Conservation (phyloP, 108 stramenopile species). For the Mediolabrus comicus region DNA sequence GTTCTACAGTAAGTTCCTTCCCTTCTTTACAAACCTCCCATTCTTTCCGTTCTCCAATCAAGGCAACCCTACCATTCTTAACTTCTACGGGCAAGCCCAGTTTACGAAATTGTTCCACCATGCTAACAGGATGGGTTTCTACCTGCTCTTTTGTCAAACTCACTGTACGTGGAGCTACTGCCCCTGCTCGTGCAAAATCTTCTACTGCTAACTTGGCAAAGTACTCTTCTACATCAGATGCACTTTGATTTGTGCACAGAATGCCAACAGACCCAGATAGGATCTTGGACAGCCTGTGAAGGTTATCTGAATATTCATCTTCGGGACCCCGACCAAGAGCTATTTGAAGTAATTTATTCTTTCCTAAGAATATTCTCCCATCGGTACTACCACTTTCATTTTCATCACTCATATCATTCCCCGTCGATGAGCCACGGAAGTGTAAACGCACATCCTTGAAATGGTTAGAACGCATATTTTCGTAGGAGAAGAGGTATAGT, state of each 20-base stretch:
- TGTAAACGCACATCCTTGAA: slow-evolving; percentile 92
- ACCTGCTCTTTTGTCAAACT: slow-evolving; percentile 70
- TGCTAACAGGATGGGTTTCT: slow-evolving; percentile 82
- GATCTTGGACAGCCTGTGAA: slow-evolving; percentile 80
- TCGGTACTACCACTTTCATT: slow-evolving; percentile 11
- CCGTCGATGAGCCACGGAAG: slow-evolving; percentile 66
- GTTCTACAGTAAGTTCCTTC: slow-evolving; percentile 79
- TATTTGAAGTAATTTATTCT: slow-evolving; percentile 94
- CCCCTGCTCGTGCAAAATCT: slow-evolving; percentile 91
- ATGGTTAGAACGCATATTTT: slow-evolving; percentile 94
- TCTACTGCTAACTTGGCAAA: slow-evolving; percentile 79
- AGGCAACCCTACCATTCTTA: slow-evolving; percentile 80
- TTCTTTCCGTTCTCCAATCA: slow-evolving; percentile 74
- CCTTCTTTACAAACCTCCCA: slow-evolving; percentile 88
- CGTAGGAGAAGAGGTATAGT: slow-evolving; percentile 91
- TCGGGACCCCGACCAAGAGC: slow-evolving; percentile 86
- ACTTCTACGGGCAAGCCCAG: slow-evolving; percentile 92
- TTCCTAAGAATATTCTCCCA: slow-evolving; percentile 91
- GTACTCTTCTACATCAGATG: slow-evolving; percentile 79
- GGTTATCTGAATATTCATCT: slow-evolving; percentile 94
- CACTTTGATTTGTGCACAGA: slow-evolving; percentile 76
- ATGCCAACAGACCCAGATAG: slow-evolving; percentile 88
- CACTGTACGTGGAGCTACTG: slow-evolving; percentile 68
- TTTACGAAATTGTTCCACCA: slow-evolving; percentile 95
- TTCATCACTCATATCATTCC: slow-evolving; percentile 18